Base-by-base conservation (phyloP, 805 yeast genomes). In the Candida pseudofarinosa region DNA sequence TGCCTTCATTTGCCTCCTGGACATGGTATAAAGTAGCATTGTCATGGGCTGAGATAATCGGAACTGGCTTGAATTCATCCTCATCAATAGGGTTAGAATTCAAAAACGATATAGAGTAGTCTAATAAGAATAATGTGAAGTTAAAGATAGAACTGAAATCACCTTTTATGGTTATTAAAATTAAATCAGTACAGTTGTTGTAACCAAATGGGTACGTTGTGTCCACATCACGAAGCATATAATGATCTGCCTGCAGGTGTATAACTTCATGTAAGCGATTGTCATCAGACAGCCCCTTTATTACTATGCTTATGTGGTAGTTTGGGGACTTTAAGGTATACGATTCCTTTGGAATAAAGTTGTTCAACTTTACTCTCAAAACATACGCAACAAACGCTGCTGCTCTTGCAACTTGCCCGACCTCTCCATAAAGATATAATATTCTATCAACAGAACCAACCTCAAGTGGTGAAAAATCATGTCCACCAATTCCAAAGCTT, bases 251-350 rank as follows among this genome's bases (percentile, higher is more conserved):
- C 20, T n/a, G 18, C 20, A 15, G 26, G 14, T 37, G 19, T 28
- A 37, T 26, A 3, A 12, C 20, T 17, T 23, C 13, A 6, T 37
- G 17, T 18, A 37, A 14, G 10, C 3, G 6, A 19, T 14, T 35
- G 14, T 19, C 33, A 36, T 13, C 23, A 32, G 19, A 12, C 35
- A 38, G 19, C 30, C 37, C 36, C 28, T 37, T 14, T 37, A 36
- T 33, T n/a, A 52, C 38, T 13, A 53, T 5, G 7, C 41, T 46
- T 8, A 56, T 19, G 16, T 38, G 36, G 46, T 65, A 66, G 43
- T 64, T 65, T 23, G 51, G 39, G 2, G 67, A 62, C 40, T 65
- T 67, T 36, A 69, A 58, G 1, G 71, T 69, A 42, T 50, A 59
- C 6, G 51, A 38, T 37, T 58, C 57, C 23, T 41, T 41, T 6